Evolutionary conservation across 1,284 basidiomycete genomes (phyloP), one percentile per base, ranked within the genome.

Genomic region (Baeospora myosura): DNA sequence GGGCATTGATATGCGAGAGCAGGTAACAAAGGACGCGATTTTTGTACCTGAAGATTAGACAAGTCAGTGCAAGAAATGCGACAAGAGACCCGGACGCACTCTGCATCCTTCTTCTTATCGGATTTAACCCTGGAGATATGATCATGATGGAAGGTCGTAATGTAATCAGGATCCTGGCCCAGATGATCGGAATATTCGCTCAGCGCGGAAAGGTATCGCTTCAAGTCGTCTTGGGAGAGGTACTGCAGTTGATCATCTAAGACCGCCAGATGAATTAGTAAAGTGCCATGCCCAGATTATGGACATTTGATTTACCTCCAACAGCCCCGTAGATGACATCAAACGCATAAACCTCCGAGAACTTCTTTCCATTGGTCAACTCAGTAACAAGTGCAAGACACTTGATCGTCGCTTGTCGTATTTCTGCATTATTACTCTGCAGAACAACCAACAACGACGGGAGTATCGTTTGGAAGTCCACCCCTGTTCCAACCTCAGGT

Each of bases 401-500:
- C 35, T 73, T 72, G n/a, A 84, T 57, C 4, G 83, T 82, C 17
- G 77, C 78, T 38, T 71, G 64, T 17, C 91, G 74, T 11, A 84
- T 71, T 36, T 78, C 74, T 0, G 53, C 44, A 50, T 78, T 74
- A 1, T 54, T 24, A 52, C 74, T 69, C 49, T 77, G 71, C 2
- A 95, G 54, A 2, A 79, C 76, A 6, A 85, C 69, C 1, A 97
- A 63, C 8, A 96, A 55, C 0, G 81, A 70, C 0, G 93, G 94
- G 1, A 98, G 55, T 10, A 94, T 68, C 0, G 82, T 83, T 64
- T 98, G 95, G 68, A 94, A 95, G 60, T 98, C 80, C 0, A 81
- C 56, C 20, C 71, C 73, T 32, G 60, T 59, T 41, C 65, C 63
- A 24, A 58, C 52, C 7, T 64, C 25, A 25, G 64, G 55, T 12